Evolutionary conservation across 306 rosid species (phyloP), one percentile per base, ranked within the genome.

Genomic region (Citrullus mucosospermus): DNA sequence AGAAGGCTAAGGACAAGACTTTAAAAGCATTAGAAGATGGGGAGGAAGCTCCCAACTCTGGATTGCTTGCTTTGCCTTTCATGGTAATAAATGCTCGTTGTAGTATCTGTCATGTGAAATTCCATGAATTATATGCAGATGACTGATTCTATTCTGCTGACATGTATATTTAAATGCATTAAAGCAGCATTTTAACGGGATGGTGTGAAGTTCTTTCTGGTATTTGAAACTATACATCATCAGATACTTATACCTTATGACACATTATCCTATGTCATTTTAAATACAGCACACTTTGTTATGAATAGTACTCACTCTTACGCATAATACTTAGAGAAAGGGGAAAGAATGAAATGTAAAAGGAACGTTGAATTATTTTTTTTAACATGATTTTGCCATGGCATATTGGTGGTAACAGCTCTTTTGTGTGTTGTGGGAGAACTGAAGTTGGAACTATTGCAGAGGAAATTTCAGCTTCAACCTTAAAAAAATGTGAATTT

Each of bases 21-120:
- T 82, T 81, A 72, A 63, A 85, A 82, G 87, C 89, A 71, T 70
- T 92, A 54, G 83, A 88, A 73, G 96, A 85, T 56, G 97, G 88
- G 72, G 91, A 85, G 70, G 99, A 90, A 84, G 87, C 83, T 81
- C 96, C 97, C 56, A 82, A 84, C 65, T 85, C 97, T 1, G 99
- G 99, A 83, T 67, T 95, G 84, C 92, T 89, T 76, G 85, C 93
- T 53, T 90, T 95, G 62, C 93, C 95, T 79, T 95, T 95, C 87
- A 92, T 95, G 97, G 99, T 92, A 88, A 81, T 65, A 36, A 56
- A 82, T 82, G 76, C 80, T 80, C 36, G 39, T 79, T 76, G 38
- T 15, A 48, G 58, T 78, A 11, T 82, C 67, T 8, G 63, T 43
- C 58, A 48, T 59, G 5, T 43, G 44, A 74, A 9, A 30, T 34